Evolutionary conservation across 2,329 filamentous ascomycete species (phyloP).

Genomic region (Alternaria atra): DNA sequence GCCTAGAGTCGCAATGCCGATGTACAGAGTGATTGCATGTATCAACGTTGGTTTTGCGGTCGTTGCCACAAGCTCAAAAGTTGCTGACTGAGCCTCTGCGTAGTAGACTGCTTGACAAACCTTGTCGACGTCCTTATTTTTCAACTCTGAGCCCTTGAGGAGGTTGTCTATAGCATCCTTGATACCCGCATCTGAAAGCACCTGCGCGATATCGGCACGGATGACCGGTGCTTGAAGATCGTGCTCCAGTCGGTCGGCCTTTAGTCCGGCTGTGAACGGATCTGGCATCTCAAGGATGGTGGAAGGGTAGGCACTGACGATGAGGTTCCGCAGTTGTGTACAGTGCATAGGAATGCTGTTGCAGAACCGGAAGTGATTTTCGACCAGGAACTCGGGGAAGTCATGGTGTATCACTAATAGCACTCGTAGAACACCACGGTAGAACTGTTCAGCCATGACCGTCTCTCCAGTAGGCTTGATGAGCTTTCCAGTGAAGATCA

Average conservation of each 20-base stretch:
- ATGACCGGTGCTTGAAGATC: constrained; percentile 73
- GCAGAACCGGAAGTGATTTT: constrained; percentile 84
- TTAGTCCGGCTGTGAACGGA: constrained; percentile 75
- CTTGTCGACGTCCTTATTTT: constrained; percentile 77
- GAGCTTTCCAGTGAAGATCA: constrained; percentile 79
- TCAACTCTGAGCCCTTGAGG: constrained; percentile 64
- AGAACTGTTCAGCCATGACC: constrained; percentile 79
- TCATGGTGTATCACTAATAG: constrained; percentile 90
- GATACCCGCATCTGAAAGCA: constrained; percentile 61
- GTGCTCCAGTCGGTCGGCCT: constrained; percentile 79
- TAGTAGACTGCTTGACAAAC: constrained; percentile 77
- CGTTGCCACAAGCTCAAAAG: constrained; percentile 72
- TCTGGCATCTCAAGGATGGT: constrained; percentile 76
- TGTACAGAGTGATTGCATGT: constrained; percentile 83
- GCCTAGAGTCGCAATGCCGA: constrained; percentile 76
- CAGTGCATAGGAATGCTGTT: constrained; percentile 83
- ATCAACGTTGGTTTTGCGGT: constrained; percentile 75
- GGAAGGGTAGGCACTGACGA: constrained; percentile 80
- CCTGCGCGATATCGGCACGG: constrained; percentile 67
- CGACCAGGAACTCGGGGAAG: constrained; percentile 90
- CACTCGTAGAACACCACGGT: constrained; percentile 83
- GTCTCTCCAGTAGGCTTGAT: constrained; percentile 77
- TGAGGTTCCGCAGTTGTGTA: constrained; percentile 85
- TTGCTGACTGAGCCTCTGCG: constrained; percentile 65
- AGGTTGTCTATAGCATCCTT: constrained; percentile 63